These are phyloP conservation scores for Hygrophorus pudorinus DNA, from an alignment of 768 basidiomycete genomes.

Conservation along the genomic window DNA sequence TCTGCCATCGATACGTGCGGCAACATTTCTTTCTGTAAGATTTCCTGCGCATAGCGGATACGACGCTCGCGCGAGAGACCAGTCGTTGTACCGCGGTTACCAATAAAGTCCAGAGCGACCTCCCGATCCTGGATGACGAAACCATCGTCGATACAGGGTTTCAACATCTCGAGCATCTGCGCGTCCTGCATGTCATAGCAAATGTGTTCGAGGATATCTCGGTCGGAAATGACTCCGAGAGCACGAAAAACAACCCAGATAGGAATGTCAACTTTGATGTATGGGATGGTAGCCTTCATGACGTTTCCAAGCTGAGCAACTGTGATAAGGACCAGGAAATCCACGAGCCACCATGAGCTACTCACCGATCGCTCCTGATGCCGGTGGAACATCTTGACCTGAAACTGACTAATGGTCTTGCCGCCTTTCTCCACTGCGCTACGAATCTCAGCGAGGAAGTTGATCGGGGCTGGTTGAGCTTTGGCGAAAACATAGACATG, in stretches of 20 bases:
- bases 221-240: conserved; percentile 93
- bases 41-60: conserved; percentile 94
- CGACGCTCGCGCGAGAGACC: conserved; percentile 88
- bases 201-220: conserved; percentile 96
- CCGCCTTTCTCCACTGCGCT: conserved; percentile 97
- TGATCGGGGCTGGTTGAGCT: conserved; percentile 91
- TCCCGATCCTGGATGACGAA: conserved; percentile 98
- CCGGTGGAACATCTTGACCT: conserved; percentile 93
- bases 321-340: conserved; percentile 4
- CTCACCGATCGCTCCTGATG: conserved; percentile 83
- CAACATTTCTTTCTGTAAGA: conserved; percentile 96
- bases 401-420: conserved; percentile 95
- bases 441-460: conserved; percentile 93
- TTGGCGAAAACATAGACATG: conserved; percentile 99
- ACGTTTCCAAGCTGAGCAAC: conserved; percentile 65
- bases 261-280: conserved; percentile 97
- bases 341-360: conserved; percentile 8
- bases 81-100: conserved; percentile 92
- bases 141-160: conserved; percentile 96
- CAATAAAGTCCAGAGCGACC: conserved; percentile 96
- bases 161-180: conserved; percentile 95
- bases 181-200: conserved; percentile 96
- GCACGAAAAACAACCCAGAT: conserved; percentile 99
- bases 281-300: conserved; percentile 95
- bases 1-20: conserved; percentile 96